Percentiles rank a stretch among this genome's conserved stretches.
phyloP scores from a whole-genome alignment of 176 grass and related monocot species.

The Aegilops speltoides region DNA sequence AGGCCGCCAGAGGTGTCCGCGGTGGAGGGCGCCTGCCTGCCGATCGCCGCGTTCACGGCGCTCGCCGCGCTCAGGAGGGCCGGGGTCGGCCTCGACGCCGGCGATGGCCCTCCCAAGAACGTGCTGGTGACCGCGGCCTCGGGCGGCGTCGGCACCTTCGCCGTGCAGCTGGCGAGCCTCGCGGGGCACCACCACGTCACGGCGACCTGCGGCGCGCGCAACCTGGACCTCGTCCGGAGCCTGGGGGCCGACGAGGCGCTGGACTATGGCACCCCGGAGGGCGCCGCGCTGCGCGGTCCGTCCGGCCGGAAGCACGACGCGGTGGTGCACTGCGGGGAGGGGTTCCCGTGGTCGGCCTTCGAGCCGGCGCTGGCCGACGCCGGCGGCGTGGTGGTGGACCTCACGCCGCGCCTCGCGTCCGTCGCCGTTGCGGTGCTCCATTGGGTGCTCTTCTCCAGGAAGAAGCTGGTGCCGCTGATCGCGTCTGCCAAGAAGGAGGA shows the following conservation, averaged over 20 bases:
- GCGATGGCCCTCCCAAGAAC: constrained; percentile 12
- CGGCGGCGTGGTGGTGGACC: constrained; percentile 57
- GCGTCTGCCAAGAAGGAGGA: constrained; percentile 41
- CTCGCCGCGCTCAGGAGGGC: constrained; percentile 35
- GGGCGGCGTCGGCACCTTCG: constrained; percentile 57
- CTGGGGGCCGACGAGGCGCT: constrained; percentile 57
- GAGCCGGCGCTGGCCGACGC: constrained; percentile 34
- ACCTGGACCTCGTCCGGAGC: constrained; percentile 29
- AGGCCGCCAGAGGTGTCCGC: constrained; percentile 45
- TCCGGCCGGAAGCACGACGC: constrained; percentile 48
- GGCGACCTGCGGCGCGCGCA: constrained; percentile 62
- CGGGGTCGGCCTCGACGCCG: constrained; percentile 34
- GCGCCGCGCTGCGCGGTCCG: constrained; percentile 40
- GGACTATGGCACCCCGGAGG: constrained; percentile 49
- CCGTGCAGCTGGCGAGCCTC: constrained; percentile 51
- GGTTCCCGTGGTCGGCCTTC: constrained; percentile 50
- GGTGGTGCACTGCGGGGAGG: constrained; percentile 58
- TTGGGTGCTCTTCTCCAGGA: constrained; percentile 49
- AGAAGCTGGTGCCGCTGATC: constrained; percentile 49
- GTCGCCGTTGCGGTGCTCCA: constrained; percentile 34
- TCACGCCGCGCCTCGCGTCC: constrained; percentile 31
- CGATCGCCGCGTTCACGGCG: constrained; percentile 42
- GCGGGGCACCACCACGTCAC: constrained; percentile 46
- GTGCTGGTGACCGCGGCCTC: constrained; percentile 68
- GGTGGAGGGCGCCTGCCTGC: constrained; percentile 39